These are phyloP conservation scores for Oryza coarctata DNA, from an alignment of 176 grass and related monocot species.

Conservation along the genomic window DNA sequence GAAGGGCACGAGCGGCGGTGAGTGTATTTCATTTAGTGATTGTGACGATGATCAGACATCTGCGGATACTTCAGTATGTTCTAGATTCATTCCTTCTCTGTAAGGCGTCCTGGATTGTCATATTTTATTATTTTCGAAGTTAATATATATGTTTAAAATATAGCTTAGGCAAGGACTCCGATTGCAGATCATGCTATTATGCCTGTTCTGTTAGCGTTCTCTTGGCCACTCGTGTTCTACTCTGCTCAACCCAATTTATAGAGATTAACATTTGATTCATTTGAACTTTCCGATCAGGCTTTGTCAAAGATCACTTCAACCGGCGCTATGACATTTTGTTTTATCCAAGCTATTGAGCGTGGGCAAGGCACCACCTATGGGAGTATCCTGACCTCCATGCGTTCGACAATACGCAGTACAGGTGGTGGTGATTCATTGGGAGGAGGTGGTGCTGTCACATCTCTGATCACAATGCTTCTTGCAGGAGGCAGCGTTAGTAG, in stretches of 20 bases:
- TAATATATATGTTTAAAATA: background rate
- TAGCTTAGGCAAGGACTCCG: background rate
- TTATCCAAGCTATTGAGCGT: slow-evolving; percentile 95
- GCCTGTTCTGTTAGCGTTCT: background rate
- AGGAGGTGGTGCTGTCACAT: slow-evolving; percentile 61
- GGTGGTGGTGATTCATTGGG: slow-evolving; percentile 53
- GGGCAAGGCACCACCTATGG: slow-evolving; percentile 76
- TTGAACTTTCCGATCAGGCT: slow-evolving; percentile 55
- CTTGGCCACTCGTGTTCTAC: background rate
- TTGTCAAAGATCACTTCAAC: slow-evolving; percentile 92
- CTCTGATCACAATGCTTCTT: slow-evolving; percentile 81
- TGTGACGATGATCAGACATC: slow-evolving; percentile 95
- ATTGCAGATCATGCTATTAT: background rate
- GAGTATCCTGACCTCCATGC: slow-evolving; percentile 87
- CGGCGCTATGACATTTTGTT: slow-evolving; percentile 96
- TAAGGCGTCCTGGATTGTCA: background rate
- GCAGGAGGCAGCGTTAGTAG: slow-evolving; percentile 53
- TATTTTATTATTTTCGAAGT: background rate
- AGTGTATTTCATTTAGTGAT: slow-evolving; percentile 95
- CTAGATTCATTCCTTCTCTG: slow-evolving; percentile 24
- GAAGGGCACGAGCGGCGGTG: slow-evolving; percentile 94
- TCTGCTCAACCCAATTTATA: background rate
- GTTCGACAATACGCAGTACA: slow-evolving; percentile 66
- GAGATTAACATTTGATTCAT: slow-evolving; percentile 11
- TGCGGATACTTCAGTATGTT: slow-evolving; percentile 91